These are phyloP conservation scores for Favolaschia claudopus DNA, from an alignment of 768 basidiomycete species.

Conservation along the genomic window DNA sequence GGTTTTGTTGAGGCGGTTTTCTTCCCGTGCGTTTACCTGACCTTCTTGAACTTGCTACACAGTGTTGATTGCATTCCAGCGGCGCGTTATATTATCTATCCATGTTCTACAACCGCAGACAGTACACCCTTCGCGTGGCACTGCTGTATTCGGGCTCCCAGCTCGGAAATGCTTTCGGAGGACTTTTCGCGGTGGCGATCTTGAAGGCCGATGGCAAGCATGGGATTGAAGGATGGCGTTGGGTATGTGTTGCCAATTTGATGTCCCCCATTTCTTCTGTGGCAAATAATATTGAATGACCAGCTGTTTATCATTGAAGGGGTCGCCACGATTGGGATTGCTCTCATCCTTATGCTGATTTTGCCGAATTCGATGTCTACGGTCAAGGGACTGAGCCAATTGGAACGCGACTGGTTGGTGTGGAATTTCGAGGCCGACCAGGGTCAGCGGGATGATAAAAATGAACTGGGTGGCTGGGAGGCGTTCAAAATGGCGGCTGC, in stretches of 20 bases:
- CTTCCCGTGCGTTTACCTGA: constrained; percentile 46
- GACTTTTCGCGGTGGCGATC: constrained; percentile 56
- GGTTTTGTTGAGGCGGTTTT: constrained; percentile 60
- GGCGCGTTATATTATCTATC: constrained; percentile 11
- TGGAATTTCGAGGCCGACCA: constrained; percentile 53
- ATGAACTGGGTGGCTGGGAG: constrained; percentile 43
- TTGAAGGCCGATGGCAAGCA: constrained; percentile 55
- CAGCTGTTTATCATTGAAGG: constrained; percentile 62
- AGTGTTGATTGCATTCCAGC: constrained; percentile 42
- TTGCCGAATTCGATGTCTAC: constrained; percentile 51
- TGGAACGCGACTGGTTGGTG: constrained; percentile 54
- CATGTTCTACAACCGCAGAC: constrained; percentile 21
- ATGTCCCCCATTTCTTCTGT: too few relatives aligned
- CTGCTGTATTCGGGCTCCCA: constrained; percentile 59
- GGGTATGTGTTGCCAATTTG: too few relatives aligned
- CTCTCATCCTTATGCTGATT: constrained; percentile 51
- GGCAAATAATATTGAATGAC: constrained; percentile 29
- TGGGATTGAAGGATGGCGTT: constrained; percentile 62
- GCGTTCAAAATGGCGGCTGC: constrained; percentile 48
- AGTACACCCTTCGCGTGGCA: constrained; percentile 39
- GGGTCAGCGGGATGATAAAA: constrained; percentile 56
- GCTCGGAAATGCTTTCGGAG: constrained; percentile 61
- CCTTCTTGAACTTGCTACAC: constrained; percentile 36
- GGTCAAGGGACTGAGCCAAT: constrained; percentile 51
- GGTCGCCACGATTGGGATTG: constrained; percentile 52